Base-by-base conservation (phyloP, 2,329 filamentous ascomycete genomes). In the Ambrosiella beaveri region DNA sequence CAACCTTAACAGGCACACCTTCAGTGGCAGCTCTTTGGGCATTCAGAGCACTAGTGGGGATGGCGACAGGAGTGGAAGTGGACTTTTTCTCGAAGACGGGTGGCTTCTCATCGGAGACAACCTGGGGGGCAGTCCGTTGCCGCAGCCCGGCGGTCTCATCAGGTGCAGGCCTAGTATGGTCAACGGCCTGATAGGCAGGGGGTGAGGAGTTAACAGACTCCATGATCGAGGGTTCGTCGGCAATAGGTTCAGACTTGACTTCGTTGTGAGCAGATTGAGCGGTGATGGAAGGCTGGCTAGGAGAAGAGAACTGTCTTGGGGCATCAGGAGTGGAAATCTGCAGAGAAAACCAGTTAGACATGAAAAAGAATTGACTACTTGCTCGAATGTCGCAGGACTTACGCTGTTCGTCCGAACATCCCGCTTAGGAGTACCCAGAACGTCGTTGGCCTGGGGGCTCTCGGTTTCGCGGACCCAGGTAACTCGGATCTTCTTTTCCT, bases 401-500 rank as follows among this genome's bases (percentile, higher is more conserved):
- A 57, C 58, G n/a, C 40, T 56, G 54, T 36, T 39, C 63, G 63
- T 12, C 62, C 56, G 41, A 51, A 45, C 41, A n/a, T 61, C 59
- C 47, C 62, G 57, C 27, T 54, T 58, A 35, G 60, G 57, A 38
- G 60, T 61, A 27, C 45, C 64, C 41, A 65, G 37, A 45, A 39
- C 15, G 19, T 57, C 37, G n/a, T 49, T 35, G 27, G 55, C 13
- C 36, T 64, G 60, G 13, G 67, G 63, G 59, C 77, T 77, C 54
- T 81, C 78, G 8, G 84, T 75, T 53, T 85, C 71, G 39, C 57
- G 54, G 47, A 96, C 76, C 77, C 91, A 98, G 64, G 78, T 78
- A 63, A 98, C 93, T 52, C 91, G 84, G 64, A 98, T 98, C 77
- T 97, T 98, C 75, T 85, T 88, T 75, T 98, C 93, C 66, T 89